These are phyloP conservation scores for Elasticomyces elasticus DNA, from an alignment of 495 filamentous ascomycete species.

Conservation along the genomic window DNA sequence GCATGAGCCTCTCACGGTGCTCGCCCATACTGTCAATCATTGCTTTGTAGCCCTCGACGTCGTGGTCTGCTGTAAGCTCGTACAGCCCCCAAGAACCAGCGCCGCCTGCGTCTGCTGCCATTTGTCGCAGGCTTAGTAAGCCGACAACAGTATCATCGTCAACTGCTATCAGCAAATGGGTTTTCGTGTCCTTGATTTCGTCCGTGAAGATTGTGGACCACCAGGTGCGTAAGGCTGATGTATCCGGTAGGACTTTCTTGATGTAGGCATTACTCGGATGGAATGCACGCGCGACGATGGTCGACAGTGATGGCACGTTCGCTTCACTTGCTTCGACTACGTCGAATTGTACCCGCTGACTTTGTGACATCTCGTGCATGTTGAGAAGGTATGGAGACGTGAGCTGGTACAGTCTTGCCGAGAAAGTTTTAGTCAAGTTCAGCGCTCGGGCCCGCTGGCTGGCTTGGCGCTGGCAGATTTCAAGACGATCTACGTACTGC, in stretches of 20 bases:
- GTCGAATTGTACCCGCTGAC: no score
- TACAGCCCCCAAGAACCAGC: neutral
- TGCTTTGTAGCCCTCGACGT: constrained; percentile 2
- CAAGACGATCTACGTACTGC: no score
- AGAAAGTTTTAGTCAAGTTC: no score
- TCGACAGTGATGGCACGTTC: constrained; percentile 7
- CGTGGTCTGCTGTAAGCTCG: constrained; percentile 5
- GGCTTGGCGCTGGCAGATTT: no score
- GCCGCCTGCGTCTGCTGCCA: neutral
- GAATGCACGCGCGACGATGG: constrained; percentile 12
- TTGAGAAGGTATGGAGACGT: neutral
- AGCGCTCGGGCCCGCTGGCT: no score
- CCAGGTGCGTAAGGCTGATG: constrained; percentile 1
- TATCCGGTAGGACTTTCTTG: constrained; percentile 5
- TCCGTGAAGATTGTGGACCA: constrained; percentile 5
- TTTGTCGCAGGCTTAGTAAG: constrained; percentile 6
- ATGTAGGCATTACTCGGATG: constrained; percentile 12
- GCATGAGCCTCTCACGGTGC: constrained; percentile 5
- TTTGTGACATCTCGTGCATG: neutral
- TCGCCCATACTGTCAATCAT: constrained; percentile 9
- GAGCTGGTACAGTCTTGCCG: neutral
- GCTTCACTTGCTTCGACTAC: neutral
- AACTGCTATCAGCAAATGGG: neutral
- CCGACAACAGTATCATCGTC: neutral
- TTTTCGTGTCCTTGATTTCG: neutral